phyloP scores from a whole-genome alignment of 345 rosid species.

The Brassica rapa region DNA sequence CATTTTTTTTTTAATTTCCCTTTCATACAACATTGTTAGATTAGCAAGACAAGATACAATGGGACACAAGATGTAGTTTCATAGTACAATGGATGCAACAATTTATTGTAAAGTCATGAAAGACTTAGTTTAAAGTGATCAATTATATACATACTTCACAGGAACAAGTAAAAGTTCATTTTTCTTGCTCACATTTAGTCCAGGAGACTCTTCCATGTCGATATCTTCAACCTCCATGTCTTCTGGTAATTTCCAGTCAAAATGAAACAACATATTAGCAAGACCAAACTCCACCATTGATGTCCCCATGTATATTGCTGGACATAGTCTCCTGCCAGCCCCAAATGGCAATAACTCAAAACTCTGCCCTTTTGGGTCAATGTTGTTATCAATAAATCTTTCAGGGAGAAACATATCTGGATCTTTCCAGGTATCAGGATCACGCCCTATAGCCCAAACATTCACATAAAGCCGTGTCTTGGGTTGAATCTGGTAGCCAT shows the following conservation, averaged over 20 bases:
- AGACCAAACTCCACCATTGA: conserved; percentile 41
- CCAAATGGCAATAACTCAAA: conserved; percentile 56
- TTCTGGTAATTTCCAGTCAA: conserved; percentile 49
- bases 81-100: not conserved
- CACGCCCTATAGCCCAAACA: conserved; percentile 56
- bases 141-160: conserved; percentile 8
- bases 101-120: not conserved
- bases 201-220: conserved; percentile 46
- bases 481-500: conserved; percentile 39
- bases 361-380: conserved; percentile 48
- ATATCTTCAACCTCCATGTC: conserved; percentile 35
- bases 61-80: not conserved
- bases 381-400: conserved; percentile 39
- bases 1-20: not conserved
- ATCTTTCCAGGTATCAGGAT: conserved; percentile 46
- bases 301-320: conserved; percentile 41
- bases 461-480: conserved; percentile 47
- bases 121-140: not conserved
- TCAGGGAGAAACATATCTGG: conserved; percentile 47
- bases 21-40: conserved; percentile 1
- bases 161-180: conserved; percentile 41
- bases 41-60: not conserved
- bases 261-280: conserved; percentile 45
- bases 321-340: conserved; percentile 51
- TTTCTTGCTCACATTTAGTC: conserved; percentile 37